These are phyloP conservation scores for Crotalaria pallida DNA, from an alignment of 306 rosid genomes.

Conservation along the genomic window DNA sequence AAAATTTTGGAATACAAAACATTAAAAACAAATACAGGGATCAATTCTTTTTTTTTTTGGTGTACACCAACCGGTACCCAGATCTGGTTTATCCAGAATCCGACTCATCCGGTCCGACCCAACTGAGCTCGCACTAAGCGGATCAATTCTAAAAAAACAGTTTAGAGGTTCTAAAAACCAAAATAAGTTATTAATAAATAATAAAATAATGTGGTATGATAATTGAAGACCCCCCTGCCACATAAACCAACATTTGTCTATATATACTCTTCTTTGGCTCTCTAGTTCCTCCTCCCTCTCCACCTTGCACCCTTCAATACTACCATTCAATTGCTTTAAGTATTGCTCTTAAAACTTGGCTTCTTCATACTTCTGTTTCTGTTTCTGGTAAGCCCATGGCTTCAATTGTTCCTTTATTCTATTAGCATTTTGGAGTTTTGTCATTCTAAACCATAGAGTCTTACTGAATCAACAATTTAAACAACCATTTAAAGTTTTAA, in stretches of 20 bases:
- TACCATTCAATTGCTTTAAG: neutral
- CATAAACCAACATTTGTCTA: constrained; percentile 31
- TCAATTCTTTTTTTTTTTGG: too few relatives aligned
- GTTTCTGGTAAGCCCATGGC: constrained; percentile 39
- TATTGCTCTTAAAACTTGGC: constrained; percentile 21
- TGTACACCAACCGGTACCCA: too few relatives aligned
- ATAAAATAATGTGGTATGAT: neutral
- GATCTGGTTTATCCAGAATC: too few relatives aligned
- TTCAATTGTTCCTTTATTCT: constrained; percentile 12
- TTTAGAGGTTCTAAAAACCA: too few relatives aligned
- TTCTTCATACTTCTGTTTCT: constrained; percentile 24
- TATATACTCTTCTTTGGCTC: constrained; percentile 39
- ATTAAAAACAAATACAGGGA: too few relatives aligned
- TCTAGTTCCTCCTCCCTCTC: constrained; percentile 52
- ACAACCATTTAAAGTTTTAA: too few relatives aligned
- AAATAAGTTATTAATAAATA: too few relatives aligned
- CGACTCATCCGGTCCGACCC: too few relatives aligned
- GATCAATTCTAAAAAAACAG: too few relatives aligned
- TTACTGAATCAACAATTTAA: neutral
- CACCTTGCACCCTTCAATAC: constrained; percentile 20
- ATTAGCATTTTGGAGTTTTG: constrained; percentile 11
- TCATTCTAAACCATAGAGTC: neutral
- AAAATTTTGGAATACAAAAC: too few relatives aligned
- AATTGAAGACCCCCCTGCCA: neutral
- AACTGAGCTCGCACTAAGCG: too few relatives aligned